These are phyloP conservation scores for Apostasia ramifera DNA, from an alignment of 106 monocot genomes.

Conservation along the genomic window DNA sequence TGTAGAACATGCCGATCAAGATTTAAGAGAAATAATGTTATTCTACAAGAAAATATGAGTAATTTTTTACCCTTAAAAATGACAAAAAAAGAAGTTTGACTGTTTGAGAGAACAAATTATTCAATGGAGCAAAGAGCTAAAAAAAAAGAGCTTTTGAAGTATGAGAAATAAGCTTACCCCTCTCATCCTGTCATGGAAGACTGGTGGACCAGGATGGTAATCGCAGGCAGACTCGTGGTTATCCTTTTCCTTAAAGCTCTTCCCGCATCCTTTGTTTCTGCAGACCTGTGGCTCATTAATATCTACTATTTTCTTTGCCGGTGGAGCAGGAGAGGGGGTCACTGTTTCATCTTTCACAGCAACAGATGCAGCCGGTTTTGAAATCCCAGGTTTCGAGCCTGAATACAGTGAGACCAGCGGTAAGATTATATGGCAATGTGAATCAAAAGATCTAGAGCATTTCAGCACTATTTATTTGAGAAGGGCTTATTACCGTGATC, in stretches of 20 bases:
- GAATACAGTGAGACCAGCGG: neutral
- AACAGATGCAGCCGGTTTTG: constrained; percentile 20
- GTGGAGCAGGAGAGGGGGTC: constrained; percentile 29
- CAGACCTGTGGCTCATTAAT: constrained; percentile 64
- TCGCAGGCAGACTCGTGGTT: constrained; percentile 93
- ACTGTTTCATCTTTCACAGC: constrained; percentile 6
- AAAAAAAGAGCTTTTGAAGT: neutral
- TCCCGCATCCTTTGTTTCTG: constrained; percentile 93
- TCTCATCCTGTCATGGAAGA: constrained; percentile 90
- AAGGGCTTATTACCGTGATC: constrained; percentile 66
- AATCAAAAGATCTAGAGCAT: neutral
- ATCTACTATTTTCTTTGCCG: constrained; percentile 53
- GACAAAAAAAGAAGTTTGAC: neutral
- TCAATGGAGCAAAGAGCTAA: neutral
- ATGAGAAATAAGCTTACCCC: constrained; percentile 47
- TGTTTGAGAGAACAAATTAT: neutral
- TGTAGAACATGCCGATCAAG: no score
- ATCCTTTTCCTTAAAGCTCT: constrained; percentile 87
- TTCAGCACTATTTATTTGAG: neutral
- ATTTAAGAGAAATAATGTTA: no score
- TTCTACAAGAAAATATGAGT: neutral
- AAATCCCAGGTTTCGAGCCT: constrained; percentile 63
- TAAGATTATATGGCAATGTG: neutral
- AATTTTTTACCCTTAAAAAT: neutral
- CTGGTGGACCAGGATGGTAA: constrained; percentile 82